These are phyloP conservation scores for Nicotiana benthamiana DNA, from an alignment of 257 asterid species.

Conservation along the genomic window DNA sequence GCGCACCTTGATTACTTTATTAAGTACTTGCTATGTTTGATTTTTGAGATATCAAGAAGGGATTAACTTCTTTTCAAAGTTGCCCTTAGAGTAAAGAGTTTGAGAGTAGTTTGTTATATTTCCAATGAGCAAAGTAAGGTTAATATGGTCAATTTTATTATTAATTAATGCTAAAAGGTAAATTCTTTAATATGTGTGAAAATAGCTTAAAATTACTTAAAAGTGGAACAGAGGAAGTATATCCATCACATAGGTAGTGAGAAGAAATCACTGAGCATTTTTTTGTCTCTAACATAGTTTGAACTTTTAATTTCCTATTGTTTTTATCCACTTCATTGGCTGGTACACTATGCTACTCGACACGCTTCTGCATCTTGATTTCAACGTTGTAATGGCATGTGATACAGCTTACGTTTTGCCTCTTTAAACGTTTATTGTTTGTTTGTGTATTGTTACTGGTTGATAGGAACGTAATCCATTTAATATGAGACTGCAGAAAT, in stretches of 20 bases:
- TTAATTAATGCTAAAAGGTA: no score
- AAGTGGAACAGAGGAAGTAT: no score
- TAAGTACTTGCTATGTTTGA: not conserved
- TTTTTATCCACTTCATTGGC: not conserved
- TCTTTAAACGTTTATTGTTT: not conserved
- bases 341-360: not conserved
- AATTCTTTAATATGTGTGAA: no score
- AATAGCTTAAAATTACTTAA: no score
- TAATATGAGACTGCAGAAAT: not conserved
- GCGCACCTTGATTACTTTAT: not conserved
- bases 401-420: not conserved
- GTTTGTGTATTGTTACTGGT: slow-evolving; percentile 5
- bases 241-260: not conserved
- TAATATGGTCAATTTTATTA: no score
- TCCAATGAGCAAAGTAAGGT: no score
- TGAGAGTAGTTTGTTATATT: no score
- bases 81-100: no score
- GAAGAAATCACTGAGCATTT: not conserved
- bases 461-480: slow-evolving; percentile 1
- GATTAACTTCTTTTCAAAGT: no score
- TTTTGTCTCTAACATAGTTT: not conserved
- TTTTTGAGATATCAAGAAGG: no score
- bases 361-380: not conserved
- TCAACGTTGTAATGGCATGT: not conserved
- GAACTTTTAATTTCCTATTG: not conserved